Base-by-base conservation (phyloP, 2,329 filamentous ascomycete genomes). In the Diaporthe humulicola region DNA sequence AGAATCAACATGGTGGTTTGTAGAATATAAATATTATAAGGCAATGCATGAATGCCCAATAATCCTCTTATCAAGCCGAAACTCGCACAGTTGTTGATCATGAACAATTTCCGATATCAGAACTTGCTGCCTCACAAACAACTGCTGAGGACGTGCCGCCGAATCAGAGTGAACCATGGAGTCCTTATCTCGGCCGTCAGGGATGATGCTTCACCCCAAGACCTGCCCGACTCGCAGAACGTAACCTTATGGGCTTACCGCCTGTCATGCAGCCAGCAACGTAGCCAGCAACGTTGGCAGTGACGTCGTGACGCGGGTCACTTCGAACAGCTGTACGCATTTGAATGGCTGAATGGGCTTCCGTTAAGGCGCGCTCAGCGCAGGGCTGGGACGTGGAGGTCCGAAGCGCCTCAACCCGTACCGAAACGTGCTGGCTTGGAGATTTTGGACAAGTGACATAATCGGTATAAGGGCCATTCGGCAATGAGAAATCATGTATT, bases 21-120 rank as follows among this genome's bases (percentile, higher is more conserved):
- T 69, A 14, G 45, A n/a, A 66, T 8, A 28, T 28, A 17, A 38
- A 25, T 36, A 12, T 25, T 40, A 4, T 12, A 69, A n/a, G 25
- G 28, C 22, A 15, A 15, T 69, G 14, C 1, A 5, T 45, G 15
- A 45, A 36, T 38, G n/a, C n/a, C n/a, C 64, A n/a, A 22, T 1
- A 28, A 22, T 8, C n/a, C n/a, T 15, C 64, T 69, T 54, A 36
- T 54, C 64, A 25, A 28, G 10, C 9, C n/a, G 1, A 38, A 38
- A 36, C 3, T 9, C 30, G 28, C 45, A 30, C 15, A 40, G 14
- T 38, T 54, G 30, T 28, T 28, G 64, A 54, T 38, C 33, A 22
- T 69, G n/a, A 54, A 52, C 64, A 69, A 69, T 69, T 69, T 69
- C 64, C 45, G 45, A 52, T 54, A 69, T 28, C 48, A 69, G 30